Evolutionary conservation across 345 rosid species (phyloP).

Genomic region (Cardiospermum halicacabum): DNA sequence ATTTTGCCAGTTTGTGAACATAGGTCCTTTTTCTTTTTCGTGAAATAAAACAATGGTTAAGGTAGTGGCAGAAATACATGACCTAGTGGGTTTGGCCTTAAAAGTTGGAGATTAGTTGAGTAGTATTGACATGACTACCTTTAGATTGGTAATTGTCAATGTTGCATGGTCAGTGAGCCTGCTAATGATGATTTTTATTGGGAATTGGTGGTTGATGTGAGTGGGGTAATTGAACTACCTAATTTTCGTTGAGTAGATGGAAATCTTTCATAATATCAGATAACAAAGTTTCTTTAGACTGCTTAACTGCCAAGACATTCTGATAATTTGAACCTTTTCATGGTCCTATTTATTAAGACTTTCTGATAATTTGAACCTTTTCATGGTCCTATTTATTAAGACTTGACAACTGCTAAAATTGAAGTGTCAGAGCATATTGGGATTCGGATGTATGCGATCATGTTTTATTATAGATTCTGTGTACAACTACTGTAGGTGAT

Average conservation of each 20-base stretch:
- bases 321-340: background rate
- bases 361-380: background rate
- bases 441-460: background rate
- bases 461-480: background rate
- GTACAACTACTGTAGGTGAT: background rate
- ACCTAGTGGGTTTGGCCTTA: background rate
- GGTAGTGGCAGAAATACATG: background rate
- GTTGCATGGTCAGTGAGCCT: background rate
- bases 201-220: background rate
- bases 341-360: background rate
- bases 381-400: background rate
- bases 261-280: background rate
- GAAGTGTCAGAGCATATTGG: background rate
- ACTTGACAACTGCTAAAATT: background rate
- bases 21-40: background rate
- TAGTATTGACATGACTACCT: background rate
- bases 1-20: background rate
- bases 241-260: background rate
- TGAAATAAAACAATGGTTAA: background rate
- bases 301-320: background rate
- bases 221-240: background rate
- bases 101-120: background rate
- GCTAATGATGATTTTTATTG: background rate
- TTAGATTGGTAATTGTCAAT: background rate
- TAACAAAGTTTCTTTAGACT: background rate